Conservation (phyloP, 176 grass and related monocot species). For the Alopecurus myosuroides region DNA sequence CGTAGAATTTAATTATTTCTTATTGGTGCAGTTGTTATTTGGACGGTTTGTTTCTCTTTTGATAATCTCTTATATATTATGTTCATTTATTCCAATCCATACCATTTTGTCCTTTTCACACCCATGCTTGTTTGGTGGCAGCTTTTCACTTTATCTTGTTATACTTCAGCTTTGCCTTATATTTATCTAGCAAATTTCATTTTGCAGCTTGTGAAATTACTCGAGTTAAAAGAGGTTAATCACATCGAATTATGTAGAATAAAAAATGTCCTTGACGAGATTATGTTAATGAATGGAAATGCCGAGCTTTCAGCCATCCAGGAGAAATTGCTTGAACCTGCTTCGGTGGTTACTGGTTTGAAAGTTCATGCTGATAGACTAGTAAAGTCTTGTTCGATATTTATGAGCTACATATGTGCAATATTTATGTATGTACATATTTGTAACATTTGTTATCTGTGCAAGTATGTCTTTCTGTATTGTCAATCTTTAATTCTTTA, state of each 20-base stretch:
- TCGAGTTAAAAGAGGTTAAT: conserved; percentile 93
- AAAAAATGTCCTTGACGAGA: conserved; percentile 79
- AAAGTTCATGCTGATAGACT: conserved; percentile 73
- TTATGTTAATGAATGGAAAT: conserved; percentile 71
- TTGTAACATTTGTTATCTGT: neutral
- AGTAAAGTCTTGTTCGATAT: conserved; percentile 40
- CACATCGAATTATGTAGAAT: conserved; percentile 96
- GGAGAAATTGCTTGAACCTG: conserved; percentile 56
- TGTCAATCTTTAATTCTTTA: neutral
- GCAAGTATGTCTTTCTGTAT: neutral
- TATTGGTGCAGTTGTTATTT: neutral
- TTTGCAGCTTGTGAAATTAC: conserved; percentile 94
- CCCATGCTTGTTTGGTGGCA: conserved; percentile 1
- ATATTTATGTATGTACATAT: neutral
- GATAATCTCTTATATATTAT: conserved; percentile 6
- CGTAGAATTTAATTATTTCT: neutral
- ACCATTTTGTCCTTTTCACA: neutral
- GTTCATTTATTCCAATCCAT: neutral
- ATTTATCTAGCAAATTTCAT: conserved; percentile 19
- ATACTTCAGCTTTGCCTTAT: conserved; percentile 29
- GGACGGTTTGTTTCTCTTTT: neutral
- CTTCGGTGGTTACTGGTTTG: conserved; percentile 71
- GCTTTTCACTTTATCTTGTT: conserved; percentile 22
- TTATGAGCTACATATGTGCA: neutral
- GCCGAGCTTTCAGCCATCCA: conserved; percentile 72